Evolutionary conservation across 306 rosid species (phyloP), one percentile per base, ranked within the genome.

Genomic region (Sphenostylis stenocarpa): DNA sequence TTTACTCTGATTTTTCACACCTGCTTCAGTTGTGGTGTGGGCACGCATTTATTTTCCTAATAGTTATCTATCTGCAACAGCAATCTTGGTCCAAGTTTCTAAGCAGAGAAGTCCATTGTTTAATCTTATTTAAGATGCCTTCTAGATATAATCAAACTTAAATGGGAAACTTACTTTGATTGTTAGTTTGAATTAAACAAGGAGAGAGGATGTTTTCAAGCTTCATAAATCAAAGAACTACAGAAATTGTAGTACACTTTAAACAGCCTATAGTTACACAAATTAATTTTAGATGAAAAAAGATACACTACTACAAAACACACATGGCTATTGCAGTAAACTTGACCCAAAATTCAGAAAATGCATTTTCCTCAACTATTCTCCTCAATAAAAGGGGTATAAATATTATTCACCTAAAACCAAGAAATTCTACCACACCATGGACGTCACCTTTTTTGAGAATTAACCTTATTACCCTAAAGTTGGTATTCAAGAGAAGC

Each of bases 1-100:
- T 34, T 34, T 21, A 19, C 17, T 57, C 60, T 15, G 14, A 51
- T 67, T 53, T 55, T 66, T 16, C 70, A 73, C 41, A 15, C 14
- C 13, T 7, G 48, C 12, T 38, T 28, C 28, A 26, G 63, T 64
- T n/a, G n/a, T n/a, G n/a, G n/a, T 55, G 56, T 61, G 16, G 36
- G 13, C 45, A 52, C 21, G 23, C 8, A 62, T 13, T 60, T 58
- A 17, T 57, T 19, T 67, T 24, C 31, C 20, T 17, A 33, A 10
- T 34, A 39, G 19, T 52, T 53, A 23, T 66, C 23, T 74, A 28
- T 81, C 16, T 57, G 63, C 58, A 47, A 58, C 52, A 26, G 51
- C 56, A 48, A 29, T 9, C 13, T 15, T 43, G 63, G 64, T 8
- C 29, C 19, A 19, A 23, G 13, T 60, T 78, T 58, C 45, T 11